A percentile compares a stretch with the other conserved stretches of the same genome.
Conservation (phyloP, 305 asterid genomes). For the Salvia sclarea region DNA sequence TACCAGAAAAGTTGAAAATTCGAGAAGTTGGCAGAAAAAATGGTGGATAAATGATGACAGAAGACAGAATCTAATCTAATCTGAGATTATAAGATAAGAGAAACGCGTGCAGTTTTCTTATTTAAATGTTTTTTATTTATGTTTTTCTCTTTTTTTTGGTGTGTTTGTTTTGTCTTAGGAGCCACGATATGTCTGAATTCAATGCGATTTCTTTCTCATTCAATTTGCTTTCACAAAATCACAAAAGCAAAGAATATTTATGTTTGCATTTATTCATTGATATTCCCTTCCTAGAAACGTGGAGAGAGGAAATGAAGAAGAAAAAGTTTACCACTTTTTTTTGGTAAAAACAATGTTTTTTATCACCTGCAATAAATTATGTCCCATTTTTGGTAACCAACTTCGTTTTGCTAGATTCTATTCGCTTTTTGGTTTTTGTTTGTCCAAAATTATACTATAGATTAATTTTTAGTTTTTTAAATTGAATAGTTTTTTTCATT, state of each 20-base stretch:
- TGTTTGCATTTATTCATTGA: not conserved
- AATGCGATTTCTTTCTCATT: not conserved
- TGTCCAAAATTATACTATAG: not conserved
- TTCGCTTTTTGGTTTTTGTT: not conserved
- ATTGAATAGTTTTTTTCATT: not conserved
- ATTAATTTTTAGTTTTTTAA: too few relatives aligned
- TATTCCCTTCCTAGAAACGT: conserved; percentile 23
- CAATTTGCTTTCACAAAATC: conserved; percentile 9
- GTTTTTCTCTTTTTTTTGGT: not conserved
- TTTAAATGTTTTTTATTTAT: not conserved
- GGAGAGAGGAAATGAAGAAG: not conserved
- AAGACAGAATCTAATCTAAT: conserved; percentile 17
- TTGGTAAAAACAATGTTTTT: too few relatives aligned
- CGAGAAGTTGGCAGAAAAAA: conserved; percentile 25
- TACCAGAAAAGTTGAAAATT: conserved; percentile 22
- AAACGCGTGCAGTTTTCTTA: conserved; percentile 17
- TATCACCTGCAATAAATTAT: not conserved
- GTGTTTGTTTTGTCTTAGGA: not conserved
- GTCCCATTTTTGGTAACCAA: not conserved
- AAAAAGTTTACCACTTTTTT: not conserved
- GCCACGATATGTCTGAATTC: not conserved
- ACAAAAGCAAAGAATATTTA: conserved; percentile 15
- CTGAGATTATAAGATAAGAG: conserved; percentile 11
- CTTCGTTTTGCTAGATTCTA: not conserved
- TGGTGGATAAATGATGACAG: not conserved